Base-by-base conservation (phyloP, 2,329 filamentous ascomycete species). In the Colletotrichum limetticola region DNA sequence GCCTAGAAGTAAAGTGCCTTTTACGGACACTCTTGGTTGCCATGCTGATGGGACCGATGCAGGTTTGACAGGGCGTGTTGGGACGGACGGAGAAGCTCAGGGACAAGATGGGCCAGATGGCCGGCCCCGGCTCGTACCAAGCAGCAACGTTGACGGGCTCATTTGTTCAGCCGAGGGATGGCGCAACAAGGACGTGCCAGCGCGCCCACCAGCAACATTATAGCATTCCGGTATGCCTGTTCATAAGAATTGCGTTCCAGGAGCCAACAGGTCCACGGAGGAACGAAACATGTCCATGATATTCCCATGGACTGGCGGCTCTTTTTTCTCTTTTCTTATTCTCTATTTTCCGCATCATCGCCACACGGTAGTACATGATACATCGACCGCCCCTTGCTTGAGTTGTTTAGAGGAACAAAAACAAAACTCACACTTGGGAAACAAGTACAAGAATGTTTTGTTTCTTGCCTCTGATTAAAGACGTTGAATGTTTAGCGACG, bases 11-110 rank as follows among this genome's bases (percentile, higher is more conserved):
- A 11, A n/a, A 42, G 26, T 24, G 28, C 32, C 42, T 56, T 9
- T 14, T 60, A 28, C 37, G 16, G 16, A 7, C 6, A 42, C 42
- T 46, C 35, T 67, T 19, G 56, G 16, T 28, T 52, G 66, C 30
- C 35, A 63, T 52, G 19, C 58, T 49, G 24, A 67, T 30, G 49
- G 42, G 37, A 26, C 66, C 46, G 42, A 69, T 64, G 69, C 53
- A 68, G 66, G 53, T 63, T 72, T 72, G 69, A 69, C 66, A 72
- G 66, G 69, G 58, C 58, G 59, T 53, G 67, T 71, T 71, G 67
- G 71, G 71, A 73, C 56, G 71, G 71, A 71, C 56, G 71, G 71
- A 61, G 37, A 66, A 60, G 67, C 28, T 58, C 49, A 60, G 19
- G 55, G 46, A 46, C 56, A 24, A 59, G 35, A 66, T 37, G 55